Conservation (phyloP, 2,329 filamentous ascomycete genomes). For the Pseudogymnoascus sp. region DNA sequence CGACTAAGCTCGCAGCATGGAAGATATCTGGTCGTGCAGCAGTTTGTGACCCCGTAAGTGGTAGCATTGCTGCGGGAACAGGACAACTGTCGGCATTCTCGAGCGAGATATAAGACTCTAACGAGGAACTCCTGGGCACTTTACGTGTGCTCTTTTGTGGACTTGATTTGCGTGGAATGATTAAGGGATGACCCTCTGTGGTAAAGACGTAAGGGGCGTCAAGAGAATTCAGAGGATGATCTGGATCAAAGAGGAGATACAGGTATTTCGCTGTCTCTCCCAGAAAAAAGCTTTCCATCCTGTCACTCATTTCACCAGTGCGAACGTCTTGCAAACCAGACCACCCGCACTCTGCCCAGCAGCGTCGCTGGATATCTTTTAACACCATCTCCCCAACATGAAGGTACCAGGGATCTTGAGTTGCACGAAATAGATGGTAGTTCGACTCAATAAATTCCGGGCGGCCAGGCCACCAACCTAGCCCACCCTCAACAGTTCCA, state of each 20-base stretch:
- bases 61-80: constrained; percentile 47
- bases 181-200: constrained; percentile 88
- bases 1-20: constrained; percentile 78
- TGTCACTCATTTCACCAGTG: constrained; percentile 78
- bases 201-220: constrained; percentile 90
- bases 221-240: constrained; percentile 79
- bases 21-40: constrained; percentile 77
- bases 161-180: constrained; percentile 57
- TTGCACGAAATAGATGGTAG: constrained; percentile 91
- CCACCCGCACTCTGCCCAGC: constrained; percentile 89
- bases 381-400: constrained; percentile 95
- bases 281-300: constrained; percentile 98
- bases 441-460: constrained; percentile 97
- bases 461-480: constrained; percentile 91
- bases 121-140: constrained; percentile 34
- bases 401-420: constrained; percentile 90
- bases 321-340: constrained; percentile 78
- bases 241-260: constrained; percentile 79
- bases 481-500: constrained; percentile 74
- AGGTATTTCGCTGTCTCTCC: constrained; percentile 96
- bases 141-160: constrained; percentile 22
- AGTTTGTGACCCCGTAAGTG: constrained; percentile 70
- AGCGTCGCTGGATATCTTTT: constrained; percentile 77
- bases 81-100: constrained; percentile 54
- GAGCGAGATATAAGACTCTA: constrained; percentile 30